Evolutionary conservation across 2,329 filamentous ascomycete species (phyloP), one percentile per base, ranked within the genome.

Genomic region (Talaromyces pinophilus): DNA sequence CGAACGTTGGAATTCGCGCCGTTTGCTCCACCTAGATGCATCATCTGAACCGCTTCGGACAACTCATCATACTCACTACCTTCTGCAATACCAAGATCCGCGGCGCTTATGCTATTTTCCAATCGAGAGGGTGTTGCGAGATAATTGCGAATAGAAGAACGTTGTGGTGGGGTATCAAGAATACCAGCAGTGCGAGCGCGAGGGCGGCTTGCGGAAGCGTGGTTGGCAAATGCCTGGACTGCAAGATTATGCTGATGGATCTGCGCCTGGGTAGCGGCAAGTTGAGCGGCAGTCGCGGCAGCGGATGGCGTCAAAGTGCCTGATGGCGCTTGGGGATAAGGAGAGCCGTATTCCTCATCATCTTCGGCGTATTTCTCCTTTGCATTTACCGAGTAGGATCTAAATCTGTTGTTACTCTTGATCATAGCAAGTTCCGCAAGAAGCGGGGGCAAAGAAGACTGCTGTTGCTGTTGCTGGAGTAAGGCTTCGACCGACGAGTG

Each of bases 311-410:
- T 89, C 69, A 88, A 76, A 2, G 83, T 82, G 28, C 87, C 87
- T 63, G 86, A 87, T 69, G 87, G 86, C 63, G 82, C 77, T 62
- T 82, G 80, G 54, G 84, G 83, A 73, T 88, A 88, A 65, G 82
- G 80, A 59, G 78, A 79, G 85, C 88, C 77, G 67, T 91, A 92
- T 17, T 92, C 90, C 30, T 93, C 90, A 62, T 96, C 93, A 57
- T 92, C 90, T 72, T 96, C 92, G 2, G 91, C 93, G 73, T 98
- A 98, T 78, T 95, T 96, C 77, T 98, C 94, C 79, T 96, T 97
- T 65, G 96, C 96, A 79, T 99, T 99, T 70, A 99, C 95, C 0
- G 95, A 99, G 78, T 97, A 98, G 1, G 95, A 99, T 57, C 95
- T 89, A 83, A 98, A 96, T 62, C 95, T 88, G 77, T 91, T 98